Percentiles rank a stretch among this genome's conserved stretches.
phyloP scores from a whole-genome alignment of 352 stramenopile species.

The Lagenidium giganteum region DNA sequence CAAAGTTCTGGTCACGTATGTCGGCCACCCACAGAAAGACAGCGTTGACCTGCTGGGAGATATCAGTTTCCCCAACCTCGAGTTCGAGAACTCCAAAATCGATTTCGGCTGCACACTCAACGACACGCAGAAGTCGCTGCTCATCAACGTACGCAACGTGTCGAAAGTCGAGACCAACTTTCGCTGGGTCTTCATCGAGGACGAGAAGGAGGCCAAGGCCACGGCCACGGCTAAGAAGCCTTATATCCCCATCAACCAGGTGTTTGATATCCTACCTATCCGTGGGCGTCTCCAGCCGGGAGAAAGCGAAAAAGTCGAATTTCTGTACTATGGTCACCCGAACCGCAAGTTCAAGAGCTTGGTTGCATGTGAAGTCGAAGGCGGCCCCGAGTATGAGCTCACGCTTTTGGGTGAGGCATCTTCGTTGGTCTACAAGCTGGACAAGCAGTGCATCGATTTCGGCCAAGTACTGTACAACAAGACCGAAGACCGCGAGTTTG shows the following conservation, averaged over 20 bases:
- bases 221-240: conserved; percentile 66
- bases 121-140: conserved; percentile 90
- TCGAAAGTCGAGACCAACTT: conserved; percentile 88
- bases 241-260: conserved; percentile 89
- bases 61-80: conserved; percentile 93
- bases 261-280: conserved; percentile 95
- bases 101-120: conserved; percentile 95
- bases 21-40: conserved; percentile 89
- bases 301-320: conserved; percentile 91
- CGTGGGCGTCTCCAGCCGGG: conserved; percentile 74
- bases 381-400: conserved; percentile 92
- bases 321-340: conserved; percentile 91
- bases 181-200: conserved; percentile 93
- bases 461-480: conserved; percentile 92
- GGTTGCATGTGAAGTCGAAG: conserved; percentile 91
- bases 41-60: conserved; percentile 84
- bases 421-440: conserved; percentile 88
- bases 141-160: conserved; percentile 84
- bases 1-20: conserved; percentile 82
- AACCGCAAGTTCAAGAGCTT: conserved; percentile 89
- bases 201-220: conserved; percentile 68
- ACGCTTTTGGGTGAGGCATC: conserved; percentile 87
- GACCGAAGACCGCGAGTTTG: conserved; percentile 89
- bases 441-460: conserved; percentile 91
- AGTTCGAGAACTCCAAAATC: conserved; percentile 87